Evolutionary conservation across 345 rosid genomes (phyloP), one percentile per base, ranked within the genome.

Genomic region (Bruguiera parviflora): DNA sequence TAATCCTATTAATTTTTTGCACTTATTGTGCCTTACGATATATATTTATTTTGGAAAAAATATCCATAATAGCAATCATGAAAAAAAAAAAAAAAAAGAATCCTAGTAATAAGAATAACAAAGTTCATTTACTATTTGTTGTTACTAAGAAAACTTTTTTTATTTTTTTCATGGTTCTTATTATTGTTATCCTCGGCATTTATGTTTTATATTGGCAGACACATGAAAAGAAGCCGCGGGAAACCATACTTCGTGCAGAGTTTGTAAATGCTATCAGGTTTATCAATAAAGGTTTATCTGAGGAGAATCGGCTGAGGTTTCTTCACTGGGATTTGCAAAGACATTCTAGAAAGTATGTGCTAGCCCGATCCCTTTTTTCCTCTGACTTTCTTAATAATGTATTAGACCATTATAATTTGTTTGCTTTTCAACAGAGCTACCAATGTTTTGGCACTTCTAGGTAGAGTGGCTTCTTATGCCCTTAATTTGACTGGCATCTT

Each of bases 271-370:
- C 97, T 21, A 78, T 90, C 77, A 84, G 76, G 73, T 65, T 67
- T 77, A 82, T 95, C 70, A 95, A 92, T 64, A 86, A 79, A 74
- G 81, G 81, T 78, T 68, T 85, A 71, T 31, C 85, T 25, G 79
- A 83, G 74, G 96, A 92, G 78, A 81, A 83, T 53, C 89, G 85
- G 63, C 78, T 95, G 58, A 79, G 85, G 81, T 93, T 93, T 78
- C 85, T 89, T 71, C 95, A 92, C 77, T 92, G 88, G 92, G 99
- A 95, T 85, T 82, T 95, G 72, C 76, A 83, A 78, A 89, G 80
- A 70, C 87, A 88, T 67, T 91, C 92, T 35, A 86, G 83, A 83
- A 89, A 77, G 96, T 91, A 88, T 58, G 51, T 53, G 35, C 66
- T 63, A 28, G 32, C 66, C 64, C 4, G 18, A 13, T 10, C 1